Conservation (phyloP, 305 asterid genomes). For the Salvia sclarea region DNA sequence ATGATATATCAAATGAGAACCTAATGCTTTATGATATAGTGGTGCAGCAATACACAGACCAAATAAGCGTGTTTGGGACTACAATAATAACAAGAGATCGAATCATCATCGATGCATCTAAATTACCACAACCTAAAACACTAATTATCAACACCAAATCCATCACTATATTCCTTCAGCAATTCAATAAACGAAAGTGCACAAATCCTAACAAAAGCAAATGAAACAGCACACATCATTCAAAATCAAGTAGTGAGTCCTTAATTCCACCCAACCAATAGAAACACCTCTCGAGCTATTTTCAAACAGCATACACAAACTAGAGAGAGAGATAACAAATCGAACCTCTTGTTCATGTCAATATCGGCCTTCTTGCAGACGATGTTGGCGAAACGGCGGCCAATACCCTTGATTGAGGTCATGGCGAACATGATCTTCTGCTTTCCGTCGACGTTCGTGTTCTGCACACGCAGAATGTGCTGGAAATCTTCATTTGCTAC, state of each 20-base stretch:
- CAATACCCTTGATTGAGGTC: conserved; percentile 92
- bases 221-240: not conserved
- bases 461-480: conserved; percentile 89
- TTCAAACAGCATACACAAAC: not conserved
- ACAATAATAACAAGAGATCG: not conserved
- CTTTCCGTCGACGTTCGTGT: conserved; percentile 81
- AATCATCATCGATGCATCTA: not conserved
- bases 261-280: not conserved
- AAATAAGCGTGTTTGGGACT: too few species aligned
- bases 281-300: not conserved
- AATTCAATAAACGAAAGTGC: not conserved
- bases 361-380: conserved; percentile 81
- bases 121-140: not conserved
- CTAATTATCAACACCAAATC: not conserved
- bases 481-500: conserved; percentile 82
- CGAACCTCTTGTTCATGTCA: conserved; percentile 86
- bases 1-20: not conserved
- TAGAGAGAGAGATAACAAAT: not conserved
- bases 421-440: conserved; percentile 86
- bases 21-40: not conserved
- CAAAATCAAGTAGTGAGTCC: not conserved
- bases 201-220: not conserved
- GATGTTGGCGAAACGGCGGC: conserved; percentile 86
- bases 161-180: not conserved
- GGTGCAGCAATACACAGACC: too few species aligned